Conservation (phyloP, 768 basidiomycete genomes). For the Tephrocybe sp. region DNA sequence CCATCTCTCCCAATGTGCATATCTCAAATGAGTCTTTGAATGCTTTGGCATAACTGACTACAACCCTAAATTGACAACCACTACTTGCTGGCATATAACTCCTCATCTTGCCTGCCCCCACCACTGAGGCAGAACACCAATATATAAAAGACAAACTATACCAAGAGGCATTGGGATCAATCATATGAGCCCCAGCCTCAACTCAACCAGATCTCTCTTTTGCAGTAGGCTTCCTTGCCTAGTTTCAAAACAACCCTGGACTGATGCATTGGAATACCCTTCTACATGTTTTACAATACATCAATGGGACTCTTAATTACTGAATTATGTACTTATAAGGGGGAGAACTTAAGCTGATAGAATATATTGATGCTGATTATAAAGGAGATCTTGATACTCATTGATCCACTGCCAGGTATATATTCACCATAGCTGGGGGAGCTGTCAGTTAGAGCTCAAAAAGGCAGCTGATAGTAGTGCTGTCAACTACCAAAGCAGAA, state of each 20-base stretch:
- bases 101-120: background rate
- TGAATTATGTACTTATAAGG: background rate
- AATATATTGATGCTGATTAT: background rate
- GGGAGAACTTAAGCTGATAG: background rate
- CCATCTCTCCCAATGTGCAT: no score
- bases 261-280: background rate
- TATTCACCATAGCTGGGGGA: conserved; percentile 24
- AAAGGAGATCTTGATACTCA: conserved; percentile 19
- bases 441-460: conserved; percentile 31
- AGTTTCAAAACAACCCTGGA: background rate
- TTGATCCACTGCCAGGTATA: conserved; percentile 25
- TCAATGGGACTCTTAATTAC: background rate
- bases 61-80: background rate
- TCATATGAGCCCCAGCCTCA: background rate
- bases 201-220: background rate
- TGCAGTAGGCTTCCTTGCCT: background rate
- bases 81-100: background rate
- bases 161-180: background rate
- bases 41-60: no score
- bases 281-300: background rate
- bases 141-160: no score
- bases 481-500: conserved; percentile 38
- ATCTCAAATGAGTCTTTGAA: no score
- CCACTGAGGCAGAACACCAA: background rate
- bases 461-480: conserved; percentile 26